phyloP scores from a whole-genome alignment of 345 rosid species.

The Melaleuca quinquenervia region DNA sequence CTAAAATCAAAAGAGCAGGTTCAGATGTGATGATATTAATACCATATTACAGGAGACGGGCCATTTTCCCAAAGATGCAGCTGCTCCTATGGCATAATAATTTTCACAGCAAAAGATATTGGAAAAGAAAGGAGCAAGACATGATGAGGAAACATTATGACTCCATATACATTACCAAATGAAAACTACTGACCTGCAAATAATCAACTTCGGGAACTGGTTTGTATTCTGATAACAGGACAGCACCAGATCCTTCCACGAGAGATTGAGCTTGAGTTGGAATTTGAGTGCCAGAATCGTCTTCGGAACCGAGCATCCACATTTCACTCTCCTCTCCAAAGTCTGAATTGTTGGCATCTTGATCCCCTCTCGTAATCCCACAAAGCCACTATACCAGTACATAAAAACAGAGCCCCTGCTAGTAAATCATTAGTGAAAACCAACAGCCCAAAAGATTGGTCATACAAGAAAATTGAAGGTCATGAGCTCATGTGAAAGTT shows the following conservation, averaged over 20 bases:
- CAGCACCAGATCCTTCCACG: slow-evolving; percentile 73
- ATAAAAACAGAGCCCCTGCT: slow-evolving; percentile 60
- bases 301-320: slow-evolving; percentile 49
- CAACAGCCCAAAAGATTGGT: slow-evolving; percentile 32
- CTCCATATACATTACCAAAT: background rate
- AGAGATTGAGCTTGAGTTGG: slow-evolving; percentile 70
- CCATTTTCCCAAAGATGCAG: background rate
- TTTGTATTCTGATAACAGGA: slow-evolving; percentile 51
- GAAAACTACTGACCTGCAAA: slow-evolving; percentile 47
- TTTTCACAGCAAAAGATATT: background rate
- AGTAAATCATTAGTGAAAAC: slow-evolving; percentile 63
- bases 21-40: background rate
- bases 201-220: slow-evolving; percentile 83
- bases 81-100: background rate
- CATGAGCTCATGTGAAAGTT: background rate
- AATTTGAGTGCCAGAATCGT: slow-evolving; percentile 43
- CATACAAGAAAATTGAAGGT: slow-evolving; percentile 10
- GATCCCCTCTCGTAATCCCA: slow-evolving; percentile 38
- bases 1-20: background rate
- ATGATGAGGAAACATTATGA: background rate
- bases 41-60: background rate
- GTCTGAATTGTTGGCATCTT: slow-evolving; percentile 22
- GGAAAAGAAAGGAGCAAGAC: background rate
- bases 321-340: slow-evolving; percentile 27
- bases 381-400: slow-evolving; percentile 78